Percentiles rank a stretch among this genome's conserved stretches.
Evolutionary conservation across 345 rosid genomes (phyloP).

Genomic region (Pugionium cornutum): DNA sequence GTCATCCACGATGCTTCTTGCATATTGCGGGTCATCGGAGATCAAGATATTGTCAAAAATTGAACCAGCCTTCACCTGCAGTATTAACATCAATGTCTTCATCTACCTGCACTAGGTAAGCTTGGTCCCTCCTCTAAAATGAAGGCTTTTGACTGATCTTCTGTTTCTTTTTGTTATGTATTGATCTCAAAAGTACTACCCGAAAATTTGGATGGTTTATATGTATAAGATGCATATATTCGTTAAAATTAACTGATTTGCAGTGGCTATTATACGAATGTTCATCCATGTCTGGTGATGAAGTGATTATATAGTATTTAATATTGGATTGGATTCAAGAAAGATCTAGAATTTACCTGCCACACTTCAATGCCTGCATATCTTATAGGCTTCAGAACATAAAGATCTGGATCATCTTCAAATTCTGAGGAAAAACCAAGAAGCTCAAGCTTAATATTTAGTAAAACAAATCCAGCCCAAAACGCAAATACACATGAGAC

Average conservation of each 20-base stretch:
- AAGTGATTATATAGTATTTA: neutral
- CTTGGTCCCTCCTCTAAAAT: neutral
- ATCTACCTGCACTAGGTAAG: conserved; percentile 2
- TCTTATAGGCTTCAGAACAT: conserved; percentile 80
- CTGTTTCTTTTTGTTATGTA: neutral
- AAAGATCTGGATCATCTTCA: conserved; percentile 97
- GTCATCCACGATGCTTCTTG: conserved; percentile 75
- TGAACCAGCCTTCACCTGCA: conserved; percentile 94
- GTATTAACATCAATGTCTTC: conserved; percentile 9
- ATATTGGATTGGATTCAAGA: neutral
- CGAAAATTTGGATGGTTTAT: neutral
- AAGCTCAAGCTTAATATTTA: conserved; percentile 22
- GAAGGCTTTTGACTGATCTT: conserved; percentile 2
- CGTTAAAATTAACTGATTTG: neutral
- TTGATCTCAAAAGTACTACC: neutral
- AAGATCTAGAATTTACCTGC: conserved; percentile 57
- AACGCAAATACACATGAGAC: conserved; percentile 11
- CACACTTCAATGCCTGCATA: conserved; percentile 94
- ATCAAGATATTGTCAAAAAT: conserved; percentile 83
- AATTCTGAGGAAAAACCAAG: conserved; percentile 55
- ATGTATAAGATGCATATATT: conserved; percentile 14
- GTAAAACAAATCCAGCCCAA: conserved; percentile 1
- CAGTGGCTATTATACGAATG: neutral
- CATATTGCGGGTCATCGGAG: conserved; percentile 88
- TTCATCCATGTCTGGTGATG: neutral